Evolutionary conservation across 345 rosid genomes (phyloP), one percentile per base, ranked within the genome.

Genomic region (Hibiscus trionum): DNA sequence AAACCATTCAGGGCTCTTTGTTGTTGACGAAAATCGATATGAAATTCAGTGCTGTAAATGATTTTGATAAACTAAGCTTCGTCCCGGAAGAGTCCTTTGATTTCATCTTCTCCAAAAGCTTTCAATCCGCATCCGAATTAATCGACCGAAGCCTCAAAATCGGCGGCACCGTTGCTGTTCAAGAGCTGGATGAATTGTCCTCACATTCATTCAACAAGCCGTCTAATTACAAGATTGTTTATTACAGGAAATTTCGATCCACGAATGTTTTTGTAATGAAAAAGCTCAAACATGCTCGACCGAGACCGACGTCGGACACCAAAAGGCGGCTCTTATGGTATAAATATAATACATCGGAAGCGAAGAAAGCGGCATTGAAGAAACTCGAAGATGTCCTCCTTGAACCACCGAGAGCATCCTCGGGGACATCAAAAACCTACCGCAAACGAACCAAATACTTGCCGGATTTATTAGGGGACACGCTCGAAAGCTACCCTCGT

Each of bases 391-490:
- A 93, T 61, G 96, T 87, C 14, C 90, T 86, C 21, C 86, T 88
- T 11, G 96, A 93, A 75, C 96, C 93, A 61, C 96, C 98, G 46
- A 71, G 93, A 79, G 83, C 88, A 14, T 82, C 88, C 21, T 87
- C 88, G 11, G 77, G 89, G 10, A 92, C 56, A 16, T 50, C 56
- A 8, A 50, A 50, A 50, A 50, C 17, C 17, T 50, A 50, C 56
- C 17, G n/a, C 17, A 50, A 50, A 50, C 17, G 56, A 50, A 14
- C 89, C 17, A 74, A 75, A 37, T 90, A 85, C 88, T 80, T 90
- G 1, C 93, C 93, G 0, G 87, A 92, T 62, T 76, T 90, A 26
- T 77, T 85, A 77, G 90, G 88, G 24, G 89, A 90, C 80, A 78
- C 73, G 0, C 84, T 90, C 0, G 84, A 79, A 35, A 83, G 88